phyloP scores from a whole-genome alignment of 1,284 basidiomycete species.

The Limonomyces culmigenus region DNA sequence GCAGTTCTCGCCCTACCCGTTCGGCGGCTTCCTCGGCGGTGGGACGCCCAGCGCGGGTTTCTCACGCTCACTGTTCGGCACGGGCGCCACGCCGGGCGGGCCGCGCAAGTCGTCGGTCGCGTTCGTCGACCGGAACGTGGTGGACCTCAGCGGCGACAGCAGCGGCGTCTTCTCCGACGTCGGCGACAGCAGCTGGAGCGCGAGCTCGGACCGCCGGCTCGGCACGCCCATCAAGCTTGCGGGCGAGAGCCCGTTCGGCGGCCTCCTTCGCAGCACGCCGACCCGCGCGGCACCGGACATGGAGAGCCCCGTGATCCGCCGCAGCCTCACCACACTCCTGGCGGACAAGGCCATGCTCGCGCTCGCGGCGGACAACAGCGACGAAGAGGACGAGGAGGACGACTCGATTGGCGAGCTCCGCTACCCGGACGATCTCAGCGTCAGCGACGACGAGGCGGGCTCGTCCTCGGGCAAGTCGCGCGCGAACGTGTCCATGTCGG shows the following conservation, averaged over 20 bases:
- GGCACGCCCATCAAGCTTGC: background rate
- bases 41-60: no score
- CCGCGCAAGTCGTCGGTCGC: background rate
- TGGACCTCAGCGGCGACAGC: background rate
- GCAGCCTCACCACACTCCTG: background rate
- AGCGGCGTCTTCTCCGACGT: background rate
- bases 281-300: background rate
- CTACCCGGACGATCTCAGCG: background rate
- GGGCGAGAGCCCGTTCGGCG: background rate
- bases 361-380: background rate
- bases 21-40: background rate
- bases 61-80: background rate
- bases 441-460: background rate
- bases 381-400: background rate
- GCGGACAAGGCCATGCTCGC: no score
- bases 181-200: background rate
- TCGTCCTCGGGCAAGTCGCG: background rate
- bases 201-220: no score
- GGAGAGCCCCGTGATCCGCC: background rate
- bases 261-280: background rate
- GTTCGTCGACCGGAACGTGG: no score
- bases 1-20: background rate
- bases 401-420: background rate
- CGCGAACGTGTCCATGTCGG: background rate
- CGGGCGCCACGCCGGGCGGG: background rate